Evolutionary conservation across 1,139 yeast species (phyloP).

Genomic region (Ogataea hybrid): DNA sequence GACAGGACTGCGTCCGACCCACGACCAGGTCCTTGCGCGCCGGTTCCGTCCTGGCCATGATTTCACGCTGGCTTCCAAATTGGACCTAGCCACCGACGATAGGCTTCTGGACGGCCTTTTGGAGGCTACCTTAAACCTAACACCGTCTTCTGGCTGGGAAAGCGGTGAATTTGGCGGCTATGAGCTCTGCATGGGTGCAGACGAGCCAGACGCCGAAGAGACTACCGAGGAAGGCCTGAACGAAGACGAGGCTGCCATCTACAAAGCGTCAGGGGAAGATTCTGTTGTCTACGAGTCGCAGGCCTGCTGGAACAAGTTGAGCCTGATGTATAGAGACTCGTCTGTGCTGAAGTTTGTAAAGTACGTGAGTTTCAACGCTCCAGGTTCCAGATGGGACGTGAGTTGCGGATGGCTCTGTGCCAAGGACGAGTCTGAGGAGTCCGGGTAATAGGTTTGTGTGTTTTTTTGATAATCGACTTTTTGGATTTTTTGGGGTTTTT

Average conservation of each 20-base stretch:
- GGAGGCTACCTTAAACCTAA: slow-evolving; percentile 72
- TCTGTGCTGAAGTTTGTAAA: slow-evolving; percentile 86
- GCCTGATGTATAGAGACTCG: slow-evolving; percentile 78
- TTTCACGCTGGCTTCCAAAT: slow-evolving; percentile 84
- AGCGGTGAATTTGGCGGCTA: slow-evolving; percentile 92
- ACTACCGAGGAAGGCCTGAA: slow-evolving; percentile 36
- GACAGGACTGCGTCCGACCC: slow-evolving; percentile 62
- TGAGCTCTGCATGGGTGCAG: slow-evolving; percentile 79
- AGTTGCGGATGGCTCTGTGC: slow-evolving; percentile 76
- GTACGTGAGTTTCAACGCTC: slow-evolving; percentile 84
- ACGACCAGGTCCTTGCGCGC: slow-evolving; percentile 70
- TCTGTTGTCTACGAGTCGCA: slow-evolving; percentile 78
- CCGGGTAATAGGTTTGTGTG: slow-evolving; percentile 10
- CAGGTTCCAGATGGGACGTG: slow-evolving; percentile 93
- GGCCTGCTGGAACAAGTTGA: slow-evolving; percentile 81
- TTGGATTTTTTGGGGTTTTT: neutral
- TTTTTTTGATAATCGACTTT: too few relatives aligned
- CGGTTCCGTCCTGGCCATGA: slow-evolving; percentile 95
- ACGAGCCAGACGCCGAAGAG: slow-evolving; percentile 46
- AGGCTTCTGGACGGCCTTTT: slow-evolving; percentile 50
- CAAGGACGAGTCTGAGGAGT: slow-evolving; percentile 35
- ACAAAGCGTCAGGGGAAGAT: slow-evolving; percentile 64
- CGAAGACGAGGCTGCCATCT: slow-evolving; percentile 55
- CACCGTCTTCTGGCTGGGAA: slow-evolving; percentile 83
- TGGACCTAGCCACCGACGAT: slow-evolving; percentile 42